Conservation (phyloP, 192 early-diverging fungal genomes). For the Oehlia diaphana region DNA sequence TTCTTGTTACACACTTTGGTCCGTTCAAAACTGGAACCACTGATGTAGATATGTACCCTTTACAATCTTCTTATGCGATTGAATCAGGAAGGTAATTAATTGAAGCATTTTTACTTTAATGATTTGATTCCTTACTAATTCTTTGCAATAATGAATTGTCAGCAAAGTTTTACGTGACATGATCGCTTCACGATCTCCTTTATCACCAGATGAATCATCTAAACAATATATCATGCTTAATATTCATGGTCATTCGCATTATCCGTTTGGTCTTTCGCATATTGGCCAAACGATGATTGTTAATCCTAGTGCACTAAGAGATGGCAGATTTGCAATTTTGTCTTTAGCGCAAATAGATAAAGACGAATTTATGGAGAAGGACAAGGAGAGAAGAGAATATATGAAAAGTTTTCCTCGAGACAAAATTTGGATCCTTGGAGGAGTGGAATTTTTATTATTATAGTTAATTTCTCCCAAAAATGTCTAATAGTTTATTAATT, state of each 20-base stretch:
- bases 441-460: constrained; percentile 17
- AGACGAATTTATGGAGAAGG: background rate
- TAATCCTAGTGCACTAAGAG: constrained; percentile 17
- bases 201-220: background rate
- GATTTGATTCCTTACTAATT: background rate
- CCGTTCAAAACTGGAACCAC: constrained; percentile 16
- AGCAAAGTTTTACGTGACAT: constrained; percentile 4
- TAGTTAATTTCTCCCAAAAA: background rate
- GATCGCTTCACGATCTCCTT: background rate
- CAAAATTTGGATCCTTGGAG: constrained; percentile 1
- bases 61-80: background rate
- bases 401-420: background rate
- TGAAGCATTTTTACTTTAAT: background rate
- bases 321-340: constrained; percentile 28
- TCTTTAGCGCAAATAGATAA: background rate
- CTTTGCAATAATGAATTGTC: background rate
- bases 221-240: background rate
- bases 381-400: background rate
- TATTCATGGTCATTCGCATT: constrained; percentile 29
- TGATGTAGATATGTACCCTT: constrained; percentile 14
- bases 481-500: too few relatives aligned
- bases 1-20: constrained; percentile 27
- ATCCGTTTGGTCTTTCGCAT: constrained; percentile 24
- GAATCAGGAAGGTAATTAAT: constrained; percentile 18
- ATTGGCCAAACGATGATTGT: constrained; percentile 20